These are phyloP conservation scores for Myriosclerotinia duriaeana DNA, from an alignment of 2,329 filamentous ascomycete species.

Conservation along the genomic window DNA sequence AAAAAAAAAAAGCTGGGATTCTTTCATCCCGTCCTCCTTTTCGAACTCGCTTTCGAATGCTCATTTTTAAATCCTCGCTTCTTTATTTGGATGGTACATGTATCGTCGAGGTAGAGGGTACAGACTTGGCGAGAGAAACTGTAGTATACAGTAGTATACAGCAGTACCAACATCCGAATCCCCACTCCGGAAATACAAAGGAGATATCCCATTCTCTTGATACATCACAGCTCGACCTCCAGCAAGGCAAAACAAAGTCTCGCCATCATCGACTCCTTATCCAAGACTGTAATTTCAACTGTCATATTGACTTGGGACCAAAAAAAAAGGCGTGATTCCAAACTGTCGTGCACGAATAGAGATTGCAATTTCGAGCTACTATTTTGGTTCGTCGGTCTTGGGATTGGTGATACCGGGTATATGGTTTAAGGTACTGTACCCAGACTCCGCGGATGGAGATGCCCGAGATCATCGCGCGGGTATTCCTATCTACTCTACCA, in stretches of 20 bases:
- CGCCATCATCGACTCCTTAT: background rate
- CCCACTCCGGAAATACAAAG: background rate
- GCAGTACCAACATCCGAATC: background rate
- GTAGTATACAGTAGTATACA: background rate
- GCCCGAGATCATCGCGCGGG: background rate
- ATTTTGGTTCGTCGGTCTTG: background rate
- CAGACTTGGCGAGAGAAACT: background rate
- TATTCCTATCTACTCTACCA: background rate
- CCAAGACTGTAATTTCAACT: background rate
- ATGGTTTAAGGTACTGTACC: background rate
- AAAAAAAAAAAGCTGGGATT: background rate
- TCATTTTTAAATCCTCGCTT: background rate
- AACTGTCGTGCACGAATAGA: background rate
- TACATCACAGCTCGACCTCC: background rate
- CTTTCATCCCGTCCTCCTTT: background rate
- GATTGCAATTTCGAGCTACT: background rate
- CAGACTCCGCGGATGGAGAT: background rate
- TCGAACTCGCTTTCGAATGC: background rate
- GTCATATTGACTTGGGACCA: background rate
- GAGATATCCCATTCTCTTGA: background rate
- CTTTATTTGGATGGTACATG: too few species aligned
- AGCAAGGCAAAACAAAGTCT: background rate
- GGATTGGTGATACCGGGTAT: slow-evolving; percentile 4
- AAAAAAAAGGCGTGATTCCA: background rate
- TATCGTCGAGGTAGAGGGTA: background rate